A percentile compares a stretch with the other conserved stretches of the same genome.
Evolutionary conservation across 1,284 basidiomycete species (phyloP).

Genomic region (Rhodotorula sp.): DNA sequence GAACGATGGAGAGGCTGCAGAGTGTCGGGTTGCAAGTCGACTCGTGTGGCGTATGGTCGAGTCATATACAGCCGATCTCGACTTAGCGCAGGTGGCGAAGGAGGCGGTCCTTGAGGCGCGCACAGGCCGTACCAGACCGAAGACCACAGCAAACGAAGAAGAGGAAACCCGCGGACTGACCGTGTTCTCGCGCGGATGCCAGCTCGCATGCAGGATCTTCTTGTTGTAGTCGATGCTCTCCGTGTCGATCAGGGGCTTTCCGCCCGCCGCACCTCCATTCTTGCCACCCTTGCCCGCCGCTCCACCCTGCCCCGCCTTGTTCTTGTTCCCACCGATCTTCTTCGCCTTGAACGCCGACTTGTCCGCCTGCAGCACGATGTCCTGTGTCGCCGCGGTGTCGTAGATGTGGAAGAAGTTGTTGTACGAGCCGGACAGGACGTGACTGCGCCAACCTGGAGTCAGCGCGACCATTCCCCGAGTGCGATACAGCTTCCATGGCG

Average conservation of each 20-base stretch:
- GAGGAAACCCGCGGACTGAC: not conserved
- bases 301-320: slow-evolving; percentile 63
- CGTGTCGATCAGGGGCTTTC: slow-evolving; percentile 78
- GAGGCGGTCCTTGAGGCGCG: no score
- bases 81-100: no score
- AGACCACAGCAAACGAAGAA: slow-evolving; percentile 52
- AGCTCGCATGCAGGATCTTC: slow-evolving; percentile 70
- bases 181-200: slow-evolving; percentile 12
- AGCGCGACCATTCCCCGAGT: slow-evolving; percentile 1
- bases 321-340: slow-evolving; percentile 68
- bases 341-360: slow-evolving; percentile 99
- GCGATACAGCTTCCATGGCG: not conserved
- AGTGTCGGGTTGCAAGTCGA: no score
- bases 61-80: no score
- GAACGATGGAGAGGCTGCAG: no score
- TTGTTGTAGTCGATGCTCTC: slow-evolving; percentile 97
- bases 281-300: slow-evolving; percentile 62
- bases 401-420: slow-evolving; percentile 99
- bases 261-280: slow-evolving; percentile 53
- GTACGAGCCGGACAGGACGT: slow-evolving; percentile 95
- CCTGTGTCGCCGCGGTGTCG: slow-evolving; percentile 83
- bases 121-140: slow-evolving; percentile 58
- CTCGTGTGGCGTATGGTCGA: no score
- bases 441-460: slow-evolving; percentile 56
- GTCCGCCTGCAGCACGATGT: slow-evolving; percentile 95